Evolutionary conservation across 495 filamentous ascomycete genomes (phyloP).

Genomic region (Collariella sp.): DNA sequence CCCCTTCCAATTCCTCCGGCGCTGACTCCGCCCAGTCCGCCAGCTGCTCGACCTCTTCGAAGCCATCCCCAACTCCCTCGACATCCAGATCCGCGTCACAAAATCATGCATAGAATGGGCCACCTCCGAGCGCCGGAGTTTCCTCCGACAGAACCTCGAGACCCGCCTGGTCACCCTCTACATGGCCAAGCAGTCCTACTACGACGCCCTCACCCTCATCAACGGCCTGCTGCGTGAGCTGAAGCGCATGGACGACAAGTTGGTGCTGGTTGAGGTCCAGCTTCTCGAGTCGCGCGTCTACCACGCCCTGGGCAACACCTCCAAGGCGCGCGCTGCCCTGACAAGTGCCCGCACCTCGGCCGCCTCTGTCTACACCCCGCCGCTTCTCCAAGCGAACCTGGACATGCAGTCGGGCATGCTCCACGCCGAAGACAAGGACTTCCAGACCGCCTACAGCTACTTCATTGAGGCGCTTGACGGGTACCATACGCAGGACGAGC

Average conservation of each 20-base stretch:
- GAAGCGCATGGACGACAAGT: slow-evolving; percentile 96
- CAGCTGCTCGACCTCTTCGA: slow-evolving; percentile 95
- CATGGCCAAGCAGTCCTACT: slow-evolving; percentile 93
- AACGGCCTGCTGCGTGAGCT: slow-evolving; percentile 90
- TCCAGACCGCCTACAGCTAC: slow-evolving; percentile 96
- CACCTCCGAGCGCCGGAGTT: slow-evolving; percentile 79
- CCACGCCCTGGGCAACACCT: slow-evolving; percentile 91
- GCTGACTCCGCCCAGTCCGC: slow-evolving; percentile 55
- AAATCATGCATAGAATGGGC: slow-evolving; percentile 99
- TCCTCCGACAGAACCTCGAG: slow-evolving; percentile 96
- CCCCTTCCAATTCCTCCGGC: too few relatives aligned
- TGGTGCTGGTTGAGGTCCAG: slow-evolving; percentile 97
- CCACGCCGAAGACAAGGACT: slow-evolving; percentile 96
- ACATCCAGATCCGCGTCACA: slow-evolving; percentile 86
- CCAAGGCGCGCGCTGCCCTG: slow-evolving; percentile 90
- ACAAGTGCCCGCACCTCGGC: slow-evolving; percentile 91
- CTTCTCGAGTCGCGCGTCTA: slow-evolving; percentile 94
- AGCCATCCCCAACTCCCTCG: slow-evolving; percentile 82
- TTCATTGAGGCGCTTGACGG: slow-evolving; percentile 98
- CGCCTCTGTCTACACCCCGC: slow-evolving; percentile 93
- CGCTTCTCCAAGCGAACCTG: slow-evolving; percentile 85
- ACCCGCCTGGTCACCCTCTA: slow-evolving; percentile 87
- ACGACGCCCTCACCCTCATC: slow-evolving; percentile 93
- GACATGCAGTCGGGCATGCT: slow-evolving; percentile 99
- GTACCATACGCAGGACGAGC: slow-evolving; percentile 86